Base-by-base conservation (phyloP, 1,284 basidiomycete genomes). In the Microbotryomycetes sp. region DNA sequence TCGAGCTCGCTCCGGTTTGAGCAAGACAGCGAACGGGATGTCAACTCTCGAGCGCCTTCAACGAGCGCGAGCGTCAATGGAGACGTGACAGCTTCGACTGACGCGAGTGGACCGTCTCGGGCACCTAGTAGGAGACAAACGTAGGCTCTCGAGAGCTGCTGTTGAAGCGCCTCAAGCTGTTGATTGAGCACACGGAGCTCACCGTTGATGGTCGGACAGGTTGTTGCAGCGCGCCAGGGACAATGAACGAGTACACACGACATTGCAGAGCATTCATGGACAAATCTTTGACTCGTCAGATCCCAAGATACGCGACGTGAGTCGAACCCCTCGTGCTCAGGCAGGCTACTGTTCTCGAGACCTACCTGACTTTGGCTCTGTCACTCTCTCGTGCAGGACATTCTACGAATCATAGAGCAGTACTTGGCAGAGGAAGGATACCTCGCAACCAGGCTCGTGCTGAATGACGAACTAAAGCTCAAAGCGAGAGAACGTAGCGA, bases 371-470 rank as follows among this genome's bases (percentile, higher is more conserved):
- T 42, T 42, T 19, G 36, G 36, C 36, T 42, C 36, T 12, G 12
- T 42, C n/a, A 12, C 36, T 9, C 36, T 42, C 36, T 9, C 36
- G 12, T 42, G 36, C 36, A 76, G 73, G 76, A 77, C 54, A 74
- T 77, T 30, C 71, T 73, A 22, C 67, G 74, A 16, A 68, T 77
- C 45, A 77, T 80, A 54, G 70, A 74, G 22, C 76, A 80, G 60
- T 80, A 78, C 68, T 75, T 80, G 7, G 73, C 74, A 25, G 74
- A 77, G 22, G 68, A 76, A 45, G 73, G 76, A 0, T 74, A 77
- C 58, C 71, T 75, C 2, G 70, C 73, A 1, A 74, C 78, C 3
- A 72, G 76, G 0, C 69, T 75, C 49, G 64, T 76, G 19, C 71
- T 79, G 12, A 72, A 77, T 61, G 76, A 77, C 45, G 77, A 78